Evolutionary conservation across 371 early-diverging fungal genomes (phyloP).

Genomic region (Mucor indicus): DNA sequence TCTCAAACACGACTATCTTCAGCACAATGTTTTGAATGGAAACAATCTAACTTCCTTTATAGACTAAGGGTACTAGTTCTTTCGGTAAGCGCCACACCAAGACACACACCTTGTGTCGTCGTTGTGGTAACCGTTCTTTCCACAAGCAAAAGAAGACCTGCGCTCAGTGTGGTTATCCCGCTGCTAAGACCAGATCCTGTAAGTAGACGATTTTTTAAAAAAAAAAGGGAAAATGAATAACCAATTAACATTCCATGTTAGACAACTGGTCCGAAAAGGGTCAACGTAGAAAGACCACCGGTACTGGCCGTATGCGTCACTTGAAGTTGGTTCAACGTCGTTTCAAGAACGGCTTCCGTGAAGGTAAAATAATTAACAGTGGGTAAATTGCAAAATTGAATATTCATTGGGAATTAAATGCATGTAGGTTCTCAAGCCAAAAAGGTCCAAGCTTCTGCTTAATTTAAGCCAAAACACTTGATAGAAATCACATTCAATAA

Average conservation of each 20-base stretch:
- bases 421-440: conserved; percentile 55
- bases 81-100: conserved; percentile 99
- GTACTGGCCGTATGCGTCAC: conserved; percentile 98
- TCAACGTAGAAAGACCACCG: conserved; percentile 96
- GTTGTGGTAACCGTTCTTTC: conserved; percentile 98
- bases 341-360: conserved; percentile 98
- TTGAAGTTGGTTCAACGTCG: conserved; percentile 90
- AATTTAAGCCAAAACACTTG: conserved; percentile 19
- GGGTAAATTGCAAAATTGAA: too few relatives aligned
- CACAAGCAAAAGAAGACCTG: conserved; percentile 99
- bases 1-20: neutral
- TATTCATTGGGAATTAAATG: too few relatives aligned
- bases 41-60: too few relatives aligned
- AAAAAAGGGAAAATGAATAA: too few relatives aligned
- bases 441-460: conserved; percentile 47
- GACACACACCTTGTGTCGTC: conserved; percentile 98
- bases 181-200: conserved; percentile 97
- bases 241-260: conserved; percentile 26
- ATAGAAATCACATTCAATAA: conserved; percentile 7
- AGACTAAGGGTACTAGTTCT: conserved; percentile 99
- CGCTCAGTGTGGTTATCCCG: conserved; percentile 98
- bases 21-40: too few relatives aligned
- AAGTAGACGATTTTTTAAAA: conserved; percentile 39
- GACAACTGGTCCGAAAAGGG: conserved; percentile 97
- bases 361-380: conserved; percentile 47